Evolutionary conservation across 2,329 filamentous ascomycete species (phyloP).

Genomic region (Claviceps fusiformis): DNA sequence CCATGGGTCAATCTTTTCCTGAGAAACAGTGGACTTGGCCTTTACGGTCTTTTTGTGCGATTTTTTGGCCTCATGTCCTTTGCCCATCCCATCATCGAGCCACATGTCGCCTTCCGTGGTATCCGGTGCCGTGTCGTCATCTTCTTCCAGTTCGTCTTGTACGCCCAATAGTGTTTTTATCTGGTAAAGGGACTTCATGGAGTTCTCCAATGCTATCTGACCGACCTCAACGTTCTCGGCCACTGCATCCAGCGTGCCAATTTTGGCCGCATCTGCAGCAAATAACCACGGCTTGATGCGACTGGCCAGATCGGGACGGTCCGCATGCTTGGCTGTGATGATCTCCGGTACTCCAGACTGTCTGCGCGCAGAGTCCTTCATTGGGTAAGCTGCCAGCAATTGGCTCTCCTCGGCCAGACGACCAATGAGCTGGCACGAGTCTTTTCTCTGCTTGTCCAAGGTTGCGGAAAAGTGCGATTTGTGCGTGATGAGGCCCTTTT

Average conservation of each 20-base stretch:
- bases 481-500: constrained; percentile 43
- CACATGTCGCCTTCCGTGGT: constrained; percentile 19
- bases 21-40: constrained; percentile 10
- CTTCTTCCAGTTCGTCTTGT: constrained; percentile 11
- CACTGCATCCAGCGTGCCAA: constrained; percentile 42
- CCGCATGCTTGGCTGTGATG: constrained; percentile 21
- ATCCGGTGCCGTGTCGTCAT: constrained; percentile 10
- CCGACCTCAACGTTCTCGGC: constrained; percentile 47
- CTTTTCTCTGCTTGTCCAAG: constrained; percentile 37
- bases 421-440: constrained; percentile 34
- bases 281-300: constrained; percentile 44
- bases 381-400: constrained; percentile 39
- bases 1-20: constrained; percentile 29
- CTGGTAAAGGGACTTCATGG: constrained; percentile 34
- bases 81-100: constrained; percentile 18
- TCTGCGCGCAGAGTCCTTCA: constrained; percentile 20
- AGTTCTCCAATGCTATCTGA: constrained; percentile 39
- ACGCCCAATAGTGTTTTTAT: constrained; percentile 35
- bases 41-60: constrained; percentile 2
- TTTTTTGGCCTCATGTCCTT: constrained; percentile 4
- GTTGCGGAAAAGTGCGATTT: constrained; percentile 41
- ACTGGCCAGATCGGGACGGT: constrained; percentile 25
- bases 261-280: constrained; percentile 46
- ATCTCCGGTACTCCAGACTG: constrained; percentile 32
- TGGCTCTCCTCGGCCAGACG: constrained; percentile 49